Evolutionary conservation across 306 rosid genomes (phyloP).

Genomic region (Comarum palustre): DNA sequence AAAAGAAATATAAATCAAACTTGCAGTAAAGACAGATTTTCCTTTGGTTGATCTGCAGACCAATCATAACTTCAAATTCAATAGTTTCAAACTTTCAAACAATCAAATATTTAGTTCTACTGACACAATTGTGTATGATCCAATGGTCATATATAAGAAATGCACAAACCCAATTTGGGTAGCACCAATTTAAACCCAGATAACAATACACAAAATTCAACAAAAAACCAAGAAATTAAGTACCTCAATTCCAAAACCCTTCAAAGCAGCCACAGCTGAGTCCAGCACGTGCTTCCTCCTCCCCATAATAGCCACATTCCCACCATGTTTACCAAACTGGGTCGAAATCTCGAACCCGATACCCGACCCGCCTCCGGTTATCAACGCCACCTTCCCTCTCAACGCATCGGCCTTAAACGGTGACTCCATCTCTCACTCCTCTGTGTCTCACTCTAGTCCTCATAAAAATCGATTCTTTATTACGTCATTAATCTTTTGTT

Average conservation of each 20-base stretch:
- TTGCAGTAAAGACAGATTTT: neutral
- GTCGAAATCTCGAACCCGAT: conserved; percentile 77
- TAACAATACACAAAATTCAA: neutral
- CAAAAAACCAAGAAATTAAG: neutral
- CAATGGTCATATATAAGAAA: neutral
- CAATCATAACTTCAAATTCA: neutral
- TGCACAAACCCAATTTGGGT: neutral
- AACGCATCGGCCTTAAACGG: conserved; percentile 58
- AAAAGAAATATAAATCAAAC: neutral
- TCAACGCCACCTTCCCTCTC: conserved; percentile 76
- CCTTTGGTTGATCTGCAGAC: neutral
- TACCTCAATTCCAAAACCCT: conserved; percentile 60
- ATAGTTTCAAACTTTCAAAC: neutral
- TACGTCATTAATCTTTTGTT: neutral
- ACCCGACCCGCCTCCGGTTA: conserved; percentile 94
- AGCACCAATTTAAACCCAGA: neutral
- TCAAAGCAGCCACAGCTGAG: conserved; percentile 66
- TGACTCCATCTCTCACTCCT: conserved; percentile 38
- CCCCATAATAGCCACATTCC: conserved; percentile 83
- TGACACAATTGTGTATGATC: neutral
- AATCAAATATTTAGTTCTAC: neutral
- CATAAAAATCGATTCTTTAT: neutral
- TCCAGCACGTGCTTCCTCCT: conserved; percentile 69
- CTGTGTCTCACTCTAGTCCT: neutral
- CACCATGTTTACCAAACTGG: conserved; percentile 87